Percentiles rank a stretch among this genome's conserved stretches.
Conservation (phyloP, 495 filamentous ascomycete genomes). For the Tuber indicum region DNA sequence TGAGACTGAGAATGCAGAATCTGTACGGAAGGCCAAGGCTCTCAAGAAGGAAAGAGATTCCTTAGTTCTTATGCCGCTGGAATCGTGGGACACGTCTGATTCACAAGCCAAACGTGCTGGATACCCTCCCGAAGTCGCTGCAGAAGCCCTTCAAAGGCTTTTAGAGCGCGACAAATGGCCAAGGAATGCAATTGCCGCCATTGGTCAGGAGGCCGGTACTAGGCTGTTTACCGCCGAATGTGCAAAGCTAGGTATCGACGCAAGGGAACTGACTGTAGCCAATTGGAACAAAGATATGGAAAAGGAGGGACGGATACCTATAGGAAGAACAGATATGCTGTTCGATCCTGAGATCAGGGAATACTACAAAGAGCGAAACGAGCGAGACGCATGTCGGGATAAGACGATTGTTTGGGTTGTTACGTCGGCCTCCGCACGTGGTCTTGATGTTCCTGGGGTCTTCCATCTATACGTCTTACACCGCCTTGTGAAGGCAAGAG, state of each 20-base stretch:
- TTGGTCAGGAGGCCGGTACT: slow-evolving; percentile 13
- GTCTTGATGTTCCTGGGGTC: slow-evolving; percentile 32
- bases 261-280: slow-evolving; percentile 9
- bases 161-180: slow-evolving; percentile 37
- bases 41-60: not conserved
- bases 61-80: not conserved
- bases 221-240: slow-evolving; percentile 6
- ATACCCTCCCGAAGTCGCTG: slow-evolving; percentile 24
- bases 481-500: slow-evolving; percentile 28
- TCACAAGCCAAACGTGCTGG: slow-evolving; percentile 14
- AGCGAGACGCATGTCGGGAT: slow-evolving; percentile 10
- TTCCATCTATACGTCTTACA: slow-evolving; percentile 38
- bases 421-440: slow-evolving; percentile 23
- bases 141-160: slow-evolving; percentile 18
- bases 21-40: not conserved
- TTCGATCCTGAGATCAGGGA: slow-evolving; percentile 6
- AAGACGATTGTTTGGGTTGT: slow-evolving; percentile 37
- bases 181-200: slow-evolving; percentile 25
- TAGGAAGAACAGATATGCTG: slow-evolving; percentile 36
- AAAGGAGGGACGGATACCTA: slow-evolving; percentile 12
- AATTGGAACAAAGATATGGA: slow-evolving; percentile 28
- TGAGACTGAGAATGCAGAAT: slow-evolving; percentile 5
- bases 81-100: slow-evolving; percentile 5
- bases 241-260: slow-evolving; percentile 15
- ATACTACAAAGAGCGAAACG: not conserved